Base-by-base conservation (phyloP, 495 filamentous ascomycete species). In the Aspergillus indologenus region DNA sequence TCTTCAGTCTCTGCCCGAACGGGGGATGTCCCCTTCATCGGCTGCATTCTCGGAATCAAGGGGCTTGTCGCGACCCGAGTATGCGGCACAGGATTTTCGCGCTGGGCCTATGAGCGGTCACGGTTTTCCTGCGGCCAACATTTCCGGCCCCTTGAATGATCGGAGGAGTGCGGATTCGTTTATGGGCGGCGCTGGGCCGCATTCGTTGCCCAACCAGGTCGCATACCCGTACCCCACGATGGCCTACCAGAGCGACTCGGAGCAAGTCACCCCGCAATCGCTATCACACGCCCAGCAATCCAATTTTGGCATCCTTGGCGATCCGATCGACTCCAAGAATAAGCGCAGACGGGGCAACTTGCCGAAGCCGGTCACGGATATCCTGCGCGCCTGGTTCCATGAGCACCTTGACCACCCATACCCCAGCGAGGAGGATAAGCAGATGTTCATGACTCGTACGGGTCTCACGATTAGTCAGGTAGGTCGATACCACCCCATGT, bases 351-450 rank as follows among this genome's bases (percentile, higher is more conserved):
- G 91, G 45, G 91, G 91, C 3, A 96, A 96, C 63, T 74, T 96
- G 17, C 91, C 91, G 19, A 95, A 94, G 69, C 85, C 90, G 9
- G 87, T 90, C 0, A 96, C 91, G 0, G 87, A 90, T 70, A 86
- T 87, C 54, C 79, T 96, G 43, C 83, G 88, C n/a, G 75, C 80
- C 15, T 96, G 91, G 91, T 90, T 94, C 58, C 68, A 84, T 47
- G 81, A 81, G 20, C 90, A 96, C 72, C 70, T 92, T 5, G 77
- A 85, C 26, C 90, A 93, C 66, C 91, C 91, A 0, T 96, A 96
- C 65, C 91, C 91, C 6, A 91, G 85, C 31, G 91, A 96, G 67
- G 91, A 95, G 51, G 89, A 96, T 72, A 96, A 96, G 75, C 87
- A 91, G 64, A 81, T 86, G 64, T 78, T 96, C 46, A 89, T 90